A percentile compares a stretch with the other conserved stretches of the same genome.
phyloP scores from a whole-genome alignment of 2,329 filamentous ascomycete genomes.

The Colletotrichum orbiculare region DNA sequence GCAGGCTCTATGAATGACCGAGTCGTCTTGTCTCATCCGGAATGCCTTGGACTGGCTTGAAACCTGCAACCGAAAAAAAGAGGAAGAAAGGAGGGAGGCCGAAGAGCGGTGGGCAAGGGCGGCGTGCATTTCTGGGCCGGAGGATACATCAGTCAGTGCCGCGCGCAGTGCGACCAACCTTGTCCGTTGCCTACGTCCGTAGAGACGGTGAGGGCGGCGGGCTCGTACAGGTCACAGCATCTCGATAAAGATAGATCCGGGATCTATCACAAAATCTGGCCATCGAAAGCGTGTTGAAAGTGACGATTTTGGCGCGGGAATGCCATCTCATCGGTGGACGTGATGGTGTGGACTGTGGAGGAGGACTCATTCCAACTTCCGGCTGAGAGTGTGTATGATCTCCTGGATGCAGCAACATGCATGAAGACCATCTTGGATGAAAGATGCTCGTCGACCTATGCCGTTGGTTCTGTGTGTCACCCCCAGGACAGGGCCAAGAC shows the following conservation, averaged over 20 bases:
- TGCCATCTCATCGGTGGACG: neutral
- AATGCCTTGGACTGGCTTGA: neutral
- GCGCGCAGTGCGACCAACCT: conserved; percentile 8
- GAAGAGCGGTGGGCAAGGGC: conserved; percentile 21
- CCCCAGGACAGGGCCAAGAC: conserved; percentile 3
- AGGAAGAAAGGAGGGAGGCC: conserved; percentile 2
- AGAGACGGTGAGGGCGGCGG: neutral
- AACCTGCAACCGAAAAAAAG: neutral
- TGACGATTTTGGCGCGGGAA: conserved; percentile 5
- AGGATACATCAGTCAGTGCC: neutral
- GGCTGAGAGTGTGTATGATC: neutral
- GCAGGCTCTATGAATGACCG: too few relatives aligned
- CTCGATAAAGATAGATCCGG: conserved; percentile 26
- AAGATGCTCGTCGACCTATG: neutral
- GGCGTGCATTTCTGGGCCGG: neutral
- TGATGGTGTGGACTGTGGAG: neutral
- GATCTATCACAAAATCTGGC: conserved; percentile 23
- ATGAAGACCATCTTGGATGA: conserved; percentile 2
- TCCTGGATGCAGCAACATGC: conserved; percentile 5
- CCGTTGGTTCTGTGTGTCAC: neutral
- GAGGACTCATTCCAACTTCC: neutral
- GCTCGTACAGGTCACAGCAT: conserved; percentile 1
- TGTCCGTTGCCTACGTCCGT: conserved; percentile 9
- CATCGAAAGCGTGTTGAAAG: conserved; percentile 13
- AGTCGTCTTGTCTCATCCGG: neutral